These are phyloP conservation scores for Sarocladium kiliense DNA, from an alignment of 2,329 filamentous ascomycete species.

Conservation along the genomic window DNA sequence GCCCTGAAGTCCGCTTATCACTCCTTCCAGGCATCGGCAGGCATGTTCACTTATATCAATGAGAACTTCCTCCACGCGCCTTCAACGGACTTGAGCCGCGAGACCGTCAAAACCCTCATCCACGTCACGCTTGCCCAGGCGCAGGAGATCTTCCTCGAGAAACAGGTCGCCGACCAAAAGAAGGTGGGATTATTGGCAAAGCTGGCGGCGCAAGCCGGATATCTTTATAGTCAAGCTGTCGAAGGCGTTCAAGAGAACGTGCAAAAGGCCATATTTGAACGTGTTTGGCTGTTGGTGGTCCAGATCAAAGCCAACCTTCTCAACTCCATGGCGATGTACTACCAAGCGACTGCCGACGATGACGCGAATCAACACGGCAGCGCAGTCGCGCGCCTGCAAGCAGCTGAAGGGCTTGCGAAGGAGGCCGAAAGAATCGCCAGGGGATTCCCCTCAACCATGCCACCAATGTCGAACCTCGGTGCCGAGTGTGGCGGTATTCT, in stretches of 20 bases:
- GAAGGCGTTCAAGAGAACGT: constrained; percentile 94
- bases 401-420: constrained; percentile 72
- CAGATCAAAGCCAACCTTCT: constrained; percentile 80
- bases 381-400: constrained; percentile 75
- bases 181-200: constrained; percentile 91
- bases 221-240: constrained; percentile 78
- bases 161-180: constrained; percentile 88
- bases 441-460: constrained; percentile 73
- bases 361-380: constrained; percentile 83
- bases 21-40: constrained; percentile 94
- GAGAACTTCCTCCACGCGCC: constrained; percentile 98
- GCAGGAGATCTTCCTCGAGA: constrained; percentile 96
- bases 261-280: constrained; percentile 85
- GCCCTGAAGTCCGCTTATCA: constrained; percentile 96
- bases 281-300: constrained; percentile 80
- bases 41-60: constrained; percentile 99
- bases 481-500: constrained; percentile 72
- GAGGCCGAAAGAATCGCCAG: constrained; percentile 73
- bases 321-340: constrained; percentile 85
- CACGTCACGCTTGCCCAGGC: constrained; percentile 90
- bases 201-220: constrained; percentile 83
- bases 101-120: constrained; percentile 94
- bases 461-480: constrained; percentile 76
- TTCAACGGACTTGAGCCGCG: constrained; percentile 89
- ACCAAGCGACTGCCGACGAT: constrained; percentile 85